phyloP scores from a whole-genome alignment of 805 yeast genomes.

The Kuraishia floccosa region DNA sequence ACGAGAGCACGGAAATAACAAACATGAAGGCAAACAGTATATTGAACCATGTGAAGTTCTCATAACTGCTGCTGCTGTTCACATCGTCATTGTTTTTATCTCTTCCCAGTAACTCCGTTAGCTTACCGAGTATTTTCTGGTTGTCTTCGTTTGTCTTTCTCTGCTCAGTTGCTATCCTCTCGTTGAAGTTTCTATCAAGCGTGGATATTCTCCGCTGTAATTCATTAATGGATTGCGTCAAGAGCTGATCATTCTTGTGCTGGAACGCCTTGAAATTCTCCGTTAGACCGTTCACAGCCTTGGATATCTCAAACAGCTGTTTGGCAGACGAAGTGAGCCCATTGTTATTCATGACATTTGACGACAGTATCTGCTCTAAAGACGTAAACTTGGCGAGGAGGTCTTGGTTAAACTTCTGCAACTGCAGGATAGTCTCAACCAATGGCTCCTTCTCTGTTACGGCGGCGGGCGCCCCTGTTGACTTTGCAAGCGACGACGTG shows the following conservation, averaged over 20 bases:
- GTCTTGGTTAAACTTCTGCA: too few species aligned
- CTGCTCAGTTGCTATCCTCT: background rate
- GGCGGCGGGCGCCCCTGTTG: background rate
- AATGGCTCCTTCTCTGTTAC: background rate
- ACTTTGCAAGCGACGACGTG: background rate
- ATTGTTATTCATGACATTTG: background rate
- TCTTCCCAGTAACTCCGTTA: background rate
- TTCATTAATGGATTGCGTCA: too few species aligned
- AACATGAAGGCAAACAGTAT: slow-evolving; percentile 24
- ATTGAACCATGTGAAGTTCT: too few species aligned
- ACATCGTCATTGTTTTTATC: slow-evolving; percentile 1
- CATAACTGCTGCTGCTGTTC: too few species aligned
- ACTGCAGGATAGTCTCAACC: too few species aligned
- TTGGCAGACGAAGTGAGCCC: slow-evolving; percentile 3
- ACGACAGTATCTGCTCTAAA: background rate
- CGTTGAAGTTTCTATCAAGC: background rate
- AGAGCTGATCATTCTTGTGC: background rate
- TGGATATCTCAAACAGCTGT: slow-evolving; percentile 10
- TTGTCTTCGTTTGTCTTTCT: slow-evolving; percentile 1
- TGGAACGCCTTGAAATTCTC: slow-evolving; percentile 3
- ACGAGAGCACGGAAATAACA: slow-evolving; percentile 25
- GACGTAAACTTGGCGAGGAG: too few species aligned
- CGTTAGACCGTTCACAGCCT: slow-evolving; percentile 7
- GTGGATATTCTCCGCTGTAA: background rate
- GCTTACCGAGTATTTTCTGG: background rate